Evolutionary conservation across 202 grass and related monocot genomes (phyloP).

Genomic region (Musa balbisiana): DNA sequence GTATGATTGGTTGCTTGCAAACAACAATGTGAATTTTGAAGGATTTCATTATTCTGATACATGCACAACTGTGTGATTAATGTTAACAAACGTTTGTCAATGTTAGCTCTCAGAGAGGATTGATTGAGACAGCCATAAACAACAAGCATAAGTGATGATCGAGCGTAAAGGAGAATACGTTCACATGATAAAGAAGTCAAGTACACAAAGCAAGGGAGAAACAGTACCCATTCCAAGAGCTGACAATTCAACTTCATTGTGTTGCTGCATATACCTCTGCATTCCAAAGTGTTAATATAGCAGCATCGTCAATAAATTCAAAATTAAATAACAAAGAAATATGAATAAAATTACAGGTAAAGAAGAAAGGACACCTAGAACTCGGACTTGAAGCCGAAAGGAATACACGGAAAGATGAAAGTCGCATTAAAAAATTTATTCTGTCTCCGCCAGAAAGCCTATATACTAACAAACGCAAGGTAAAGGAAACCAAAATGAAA

Average conservation of each 20-base stretch:
- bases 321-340: no score
- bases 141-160: neutral
- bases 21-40: no score
- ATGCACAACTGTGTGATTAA: no score
- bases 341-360: neutral
- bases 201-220: neutral
- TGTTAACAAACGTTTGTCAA: no score
- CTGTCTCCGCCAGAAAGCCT: no score
- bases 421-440: no score
- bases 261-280: conserved; percentile 27
- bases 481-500: neutral
- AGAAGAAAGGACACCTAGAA: neutral
- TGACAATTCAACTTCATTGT: conserved; percentile 22
- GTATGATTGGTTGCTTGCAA: no score
- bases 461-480: no score
- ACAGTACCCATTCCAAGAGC: conserved; percentile 23
- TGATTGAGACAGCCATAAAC: neutral
- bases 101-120: no score
- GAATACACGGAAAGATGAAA: neutral
- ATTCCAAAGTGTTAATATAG: neutral
- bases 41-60: no score
- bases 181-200: neutral
- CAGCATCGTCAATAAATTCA: neutral
- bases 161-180: neutral
- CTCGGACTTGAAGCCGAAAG: neutral